These are phyloP conservation scores for Corymbia citriodora DNA, from an alignment of 441 rosid genomes.

Conservation along the genomic window DNA sequence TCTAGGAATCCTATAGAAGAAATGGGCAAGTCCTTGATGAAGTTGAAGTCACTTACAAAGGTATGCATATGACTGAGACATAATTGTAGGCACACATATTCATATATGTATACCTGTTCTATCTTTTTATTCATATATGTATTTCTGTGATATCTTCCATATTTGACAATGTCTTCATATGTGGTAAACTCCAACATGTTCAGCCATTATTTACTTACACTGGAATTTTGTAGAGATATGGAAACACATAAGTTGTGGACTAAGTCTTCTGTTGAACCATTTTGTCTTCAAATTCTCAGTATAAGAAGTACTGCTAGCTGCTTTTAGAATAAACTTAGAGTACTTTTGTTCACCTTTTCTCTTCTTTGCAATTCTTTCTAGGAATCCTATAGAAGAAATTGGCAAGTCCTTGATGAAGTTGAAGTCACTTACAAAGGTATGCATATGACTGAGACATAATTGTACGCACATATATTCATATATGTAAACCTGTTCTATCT, in stretches of 20 bases:
- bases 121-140: background rate
- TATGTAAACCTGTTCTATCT: no score
- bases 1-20: conserved; percentile 77
- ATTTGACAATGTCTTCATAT: background rate
- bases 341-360: background rate
- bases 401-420: conserved; percentile 57
- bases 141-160: background rate
- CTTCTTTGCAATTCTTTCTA: conserved; percentile 56
- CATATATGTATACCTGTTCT: no score
- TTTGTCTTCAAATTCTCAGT: background rate
- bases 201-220: background rate
- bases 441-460: background rate
- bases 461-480: background rate
- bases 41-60: conserved; percentile 66
- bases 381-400: conserved; percentile 72
- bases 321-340: background rate
- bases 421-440: conserved; percentile 71
- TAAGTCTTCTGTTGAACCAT: background rate
- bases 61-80: conserved; percentile 22
- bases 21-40: conserved; percentile 59
- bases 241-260: background rate
- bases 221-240: background rate
- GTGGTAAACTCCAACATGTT: background rate
- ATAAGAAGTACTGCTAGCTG: background rate
- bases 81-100: background rate